A percentile compares a stretch with the other conserved stretches of the same genome.
Evolutionary conservation across 805 yeast genomes (phyloP).

Genomic region (Schwanniomyces polymorphus): DNA sequence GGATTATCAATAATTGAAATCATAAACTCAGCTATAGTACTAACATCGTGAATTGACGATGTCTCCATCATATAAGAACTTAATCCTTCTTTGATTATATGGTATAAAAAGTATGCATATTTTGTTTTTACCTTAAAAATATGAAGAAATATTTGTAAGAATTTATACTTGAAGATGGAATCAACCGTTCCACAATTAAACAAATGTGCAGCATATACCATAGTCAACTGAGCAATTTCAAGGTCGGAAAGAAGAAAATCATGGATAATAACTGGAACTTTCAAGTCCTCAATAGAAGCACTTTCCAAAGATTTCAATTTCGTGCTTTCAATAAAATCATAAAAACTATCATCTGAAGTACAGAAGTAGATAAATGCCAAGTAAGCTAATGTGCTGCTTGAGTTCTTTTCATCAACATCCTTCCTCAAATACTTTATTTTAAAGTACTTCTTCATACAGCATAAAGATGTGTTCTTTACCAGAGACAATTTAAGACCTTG

Average conservation of each 20-base stretch:
- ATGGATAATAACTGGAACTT: conserved; percentile 26
- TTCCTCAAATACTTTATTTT: conserved; percentile 41
- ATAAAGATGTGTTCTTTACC: conserved; percentile 49
- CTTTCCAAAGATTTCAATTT: conserved; percentile 14
- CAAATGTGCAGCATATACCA: conserved; percentile 30
- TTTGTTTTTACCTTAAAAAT: conserved; percentile 20
- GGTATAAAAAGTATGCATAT: conserved; percentile 26
- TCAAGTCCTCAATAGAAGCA: conserved; percentile 11
- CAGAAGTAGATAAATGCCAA: conserved; percentile 35
- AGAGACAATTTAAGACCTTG: conserved; percentile 64
- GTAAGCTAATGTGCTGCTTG: conserved; percentile 16
- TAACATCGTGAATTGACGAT: conserved; percentile 24
- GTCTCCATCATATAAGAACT: conserved; percentile 26
- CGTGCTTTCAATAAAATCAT: conserved; percentile 14
- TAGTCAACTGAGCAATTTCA: conserved; percentile 18
- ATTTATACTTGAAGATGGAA: conserved; percentile 24
- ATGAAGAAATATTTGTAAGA: conserved; percentile 26
- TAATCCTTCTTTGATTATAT: conserved; percentile 27
- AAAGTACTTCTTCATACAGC: conserved; percentile 44
- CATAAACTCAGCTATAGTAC: conserved; percentile 27
- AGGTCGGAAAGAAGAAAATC: conserved; percentile 22
- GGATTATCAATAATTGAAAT: conserved; percentile 14
- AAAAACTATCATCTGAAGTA: conserved; percentile 23
- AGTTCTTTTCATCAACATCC: conserved; percentile 5
- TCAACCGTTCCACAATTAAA: conserved; percentile 30